Percentiles rank a stretch among this genome's conserved stretches.
Conservation (phyloP, 495 filamentous ascomycete species). For the Beverwykella pulmonaria region DNA sequence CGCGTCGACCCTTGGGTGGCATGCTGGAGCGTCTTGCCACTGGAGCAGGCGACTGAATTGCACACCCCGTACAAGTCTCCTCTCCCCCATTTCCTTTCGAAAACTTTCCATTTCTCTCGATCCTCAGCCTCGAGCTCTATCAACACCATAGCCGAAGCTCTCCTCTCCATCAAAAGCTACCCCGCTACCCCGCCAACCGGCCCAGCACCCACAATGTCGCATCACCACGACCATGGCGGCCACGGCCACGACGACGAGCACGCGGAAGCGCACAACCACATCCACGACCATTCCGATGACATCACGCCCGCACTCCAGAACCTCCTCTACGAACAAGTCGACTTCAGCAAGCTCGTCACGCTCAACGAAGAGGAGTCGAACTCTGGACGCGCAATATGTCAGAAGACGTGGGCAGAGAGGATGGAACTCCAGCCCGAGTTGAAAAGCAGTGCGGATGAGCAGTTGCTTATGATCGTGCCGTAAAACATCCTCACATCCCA, state of each 20-base stretch:
- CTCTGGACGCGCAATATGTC: conserved; percentile 73
- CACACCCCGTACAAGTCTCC: too few species aligned
- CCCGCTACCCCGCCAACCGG: conserved; percentile 24
- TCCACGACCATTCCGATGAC: conserved; percentile 86
- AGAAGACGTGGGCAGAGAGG: conserved; percentile 88
- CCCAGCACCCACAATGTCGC: conserved; percentile 28
- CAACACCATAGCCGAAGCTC: neutral
- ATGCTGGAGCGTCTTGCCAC: neutral
- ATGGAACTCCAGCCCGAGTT: conserved; percentile 71
- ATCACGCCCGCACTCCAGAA: conserved; percentile 85
- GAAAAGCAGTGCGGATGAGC: conserved; percentile 85
- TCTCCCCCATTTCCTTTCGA: too few species aligned
- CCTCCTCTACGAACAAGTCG: conserved; percentile 85
- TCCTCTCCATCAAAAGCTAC: conserved; percentile 19
- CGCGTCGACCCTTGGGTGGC: neutral
- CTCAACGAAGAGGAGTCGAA: conserved; percentile 74
- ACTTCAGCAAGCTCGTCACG: conserved; percentile 82
- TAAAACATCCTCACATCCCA: conserved; percentile 52
- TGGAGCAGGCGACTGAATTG: neutral
- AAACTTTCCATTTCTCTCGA: neutral
- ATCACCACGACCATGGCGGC: conserved; percentile 48
- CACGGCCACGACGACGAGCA: conserved; percentile 48
- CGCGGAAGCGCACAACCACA: conserved; percentile 48
- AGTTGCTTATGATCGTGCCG: conserved; percentile 91
- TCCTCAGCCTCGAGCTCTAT: too few species aligned